Conservation (phyloP, 179 eudicot species). For the Beta corolliflora region DNA sequence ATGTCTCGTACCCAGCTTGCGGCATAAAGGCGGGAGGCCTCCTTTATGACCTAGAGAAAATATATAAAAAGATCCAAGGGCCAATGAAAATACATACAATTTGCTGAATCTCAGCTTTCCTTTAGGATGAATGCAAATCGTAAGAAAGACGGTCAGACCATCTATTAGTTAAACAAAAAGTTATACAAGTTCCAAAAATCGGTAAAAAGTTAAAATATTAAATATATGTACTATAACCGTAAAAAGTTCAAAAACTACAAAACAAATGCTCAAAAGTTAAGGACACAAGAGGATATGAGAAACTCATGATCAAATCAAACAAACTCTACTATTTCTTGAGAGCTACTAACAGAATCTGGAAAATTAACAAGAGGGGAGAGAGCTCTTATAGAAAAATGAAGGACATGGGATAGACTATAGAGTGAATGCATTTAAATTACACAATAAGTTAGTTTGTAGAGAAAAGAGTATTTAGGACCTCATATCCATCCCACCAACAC, state of each 20-base stretch:
- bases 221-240: too few species aligned
- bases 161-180: too few species aligned
- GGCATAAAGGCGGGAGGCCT: constrained; percentile 76
- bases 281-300: background rate
- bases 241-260: too few species aligned
- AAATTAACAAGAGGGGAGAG: background rate
- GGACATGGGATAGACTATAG: background rate
- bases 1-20: constrained; percentile 96
- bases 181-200: too few species aligned
- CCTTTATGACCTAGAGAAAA: constrained; percentile 59
- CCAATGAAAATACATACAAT: background rate
- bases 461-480: background rate
- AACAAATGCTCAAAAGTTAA: too few species aligned
- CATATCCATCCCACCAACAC: background rate
- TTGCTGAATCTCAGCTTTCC: too few species aligned
- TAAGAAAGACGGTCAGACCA: too few species aligned
- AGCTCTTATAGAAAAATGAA: background rate
- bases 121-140: background rate
- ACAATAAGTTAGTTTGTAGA: background rate
- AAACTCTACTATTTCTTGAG: background rate
- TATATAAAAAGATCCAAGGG: background rate
- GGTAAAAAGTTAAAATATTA: too few species aligned
- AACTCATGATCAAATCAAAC: background rate
- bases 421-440: background rate
- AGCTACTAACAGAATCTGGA: background rate